phyloP scores from a whole-genome alignment of 768 basidiomycete species.

The Kwoniella heveanensis region DNA sequence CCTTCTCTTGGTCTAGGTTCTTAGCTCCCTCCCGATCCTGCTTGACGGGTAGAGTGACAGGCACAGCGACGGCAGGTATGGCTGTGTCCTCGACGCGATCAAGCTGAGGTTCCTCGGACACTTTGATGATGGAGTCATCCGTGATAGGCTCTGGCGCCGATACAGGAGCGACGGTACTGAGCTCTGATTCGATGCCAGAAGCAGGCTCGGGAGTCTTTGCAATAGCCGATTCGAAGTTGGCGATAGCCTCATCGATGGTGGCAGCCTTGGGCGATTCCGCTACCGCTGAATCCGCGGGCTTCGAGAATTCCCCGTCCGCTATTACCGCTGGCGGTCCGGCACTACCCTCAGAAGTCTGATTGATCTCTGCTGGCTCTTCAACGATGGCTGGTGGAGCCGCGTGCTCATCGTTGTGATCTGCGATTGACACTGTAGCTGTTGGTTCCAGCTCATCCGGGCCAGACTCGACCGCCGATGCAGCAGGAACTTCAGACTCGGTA shows the following conservation, averaged over 20 bases:
- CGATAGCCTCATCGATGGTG: constrained; percentile 48
- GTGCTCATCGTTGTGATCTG: background rate
- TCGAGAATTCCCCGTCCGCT: background rate
- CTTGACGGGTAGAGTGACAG: background rate
- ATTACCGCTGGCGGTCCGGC: constrained; percentile 9
- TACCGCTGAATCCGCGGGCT: background rate
- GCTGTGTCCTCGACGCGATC: constrained; percentile 20
- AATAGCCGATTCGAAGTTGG: constrained; percentile 44
- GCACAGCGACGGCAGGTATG: constrained; percentile 8
- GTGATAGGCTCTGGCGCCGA: background rate
- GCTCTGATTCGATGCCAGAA: background rate
- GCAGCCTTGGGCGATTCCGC: constrained; percentile 19
- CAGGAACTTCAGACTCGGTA: background rate
- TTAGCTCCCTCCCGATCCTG: background rate
- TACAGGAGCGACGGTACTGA: background rate
- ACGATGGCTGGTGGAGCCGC: background rate
- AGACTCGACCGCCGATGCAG: background rate
- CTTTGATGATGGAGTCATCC: constrained; percentile 8
- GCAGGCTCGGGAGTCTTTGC: constrained; percentile 28
- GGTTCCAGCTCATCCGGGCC: background rate
- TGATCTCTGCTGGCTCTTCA: constrained; percentile 15
- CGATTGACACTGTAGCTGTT: background rate
- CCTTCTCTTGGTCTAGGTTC: background rate
- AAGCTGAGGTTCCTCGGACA: constrained; percentile 12
- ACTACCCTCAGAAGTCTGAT: background rate